A percentile compares a stretch with the other conserved stretches of the same genome.
phyloP scores from a whole-genome alignment of 2,329 filamentous ascomycete species.

The Bipolaris gigantea region DNA sequence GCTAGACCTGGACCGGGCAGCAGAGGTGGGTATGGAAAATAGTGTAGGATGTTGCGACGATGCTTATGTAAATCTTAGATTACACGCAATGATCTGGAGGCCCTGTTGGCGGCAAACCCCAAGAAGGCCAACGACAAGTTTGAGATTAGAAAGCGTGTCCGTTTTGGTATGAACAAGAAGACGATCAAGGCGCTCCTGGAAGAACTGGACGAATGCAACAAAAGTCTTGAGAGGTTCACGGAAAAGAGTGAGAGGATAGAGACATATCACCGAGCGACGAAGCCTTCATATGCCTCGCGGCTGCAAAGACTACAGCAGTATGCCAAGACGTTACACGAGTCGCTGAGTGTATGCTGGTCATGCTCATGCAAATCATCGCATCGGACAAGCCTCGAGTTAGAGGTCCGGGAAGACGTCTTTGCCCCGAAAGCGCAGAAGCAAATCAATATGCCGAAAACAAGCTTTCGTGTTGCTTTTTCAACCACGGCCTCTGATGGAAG shows the following conservation, averaged over 20 bases:
- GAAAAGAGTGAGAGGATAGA: constrained; percentile 45
- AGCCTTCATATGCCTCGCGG: constrained; percentile 39
- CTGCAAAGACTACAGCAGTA: constrained; percentile 42
- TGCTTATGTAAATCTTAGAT: constrained; percentile 29
- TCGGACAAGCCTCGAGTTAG: constrained; percentile 39
- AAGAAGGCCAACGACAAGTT: constrained; percentile 38
- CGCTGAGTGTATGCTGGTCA: constrained; percentile 36
- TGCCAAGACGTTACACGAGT: constrained; percentile 37
- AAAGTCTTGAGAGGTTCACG: constrained; percentile 44
- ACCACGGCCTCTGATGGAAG: constrained; percentile 16
- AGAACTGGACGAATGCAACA: constrained; percentile 44
- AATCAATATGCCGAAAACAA: constrained; percentile 20
- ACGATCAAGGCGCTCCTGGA: constrained; percentile 40
- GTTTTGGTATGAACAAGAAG: constrained; percentile 45
- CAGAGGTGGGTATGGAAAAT: constrained; percentile 25
- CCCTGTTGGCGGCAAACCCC: constrained; percentile 38
- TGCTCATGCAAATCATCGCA: constrained; percentile 41
- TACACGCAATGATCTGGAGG: constrained; percentile 42
- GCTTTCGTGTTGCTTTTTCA: constrained; percentile 41
- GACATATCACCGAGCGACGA: constrained; percentile 36
- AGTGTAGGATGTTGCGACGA: constrained; percentile 9
- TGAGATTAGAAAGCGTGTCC: constrained; percentile 41
- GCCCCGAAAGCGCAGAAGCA: constrained; percentile 21
- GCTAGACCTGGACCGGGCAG: constrained; percentile 40
- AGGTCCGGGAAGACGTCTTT: constrained; percentile 34